phyloP scores from a whole-genome alignment of 257 asterid species.

The Solanum commersonii region DNA sequence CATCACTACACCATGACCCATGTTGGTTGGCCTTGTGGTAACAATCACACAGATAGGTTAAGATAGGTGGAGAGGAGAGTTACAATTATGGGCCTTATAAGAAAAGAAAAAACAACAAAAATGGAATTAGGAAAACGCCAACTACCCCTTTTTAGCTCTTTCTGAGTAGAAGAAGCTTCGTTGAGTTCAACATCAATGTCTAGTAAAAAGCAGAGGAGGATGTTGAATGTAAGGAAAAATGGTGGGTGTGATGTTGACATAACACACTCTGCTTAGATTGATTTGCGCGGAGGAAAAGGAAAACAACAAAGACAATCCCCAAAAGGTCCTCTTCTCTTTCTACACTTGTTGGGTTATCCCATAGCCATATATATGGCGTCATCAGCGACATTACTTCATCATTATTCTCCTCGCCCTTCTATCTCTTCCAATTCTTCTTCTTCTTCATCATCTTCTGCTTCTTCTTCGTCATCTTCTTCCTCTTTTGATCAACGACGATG shows the following conservation, averaged over 20 bases:
- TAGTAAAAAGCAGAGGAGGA: neutral
- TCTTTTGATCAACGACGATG: conserved; percentile 13
- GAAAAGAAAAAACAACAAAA: neutral
- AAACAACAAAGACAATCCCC: neutral
- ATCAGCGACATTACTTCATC: conserved; percentile 28
- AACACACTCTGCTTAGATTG: neutral
- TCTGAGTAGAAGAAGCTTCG: neutral
- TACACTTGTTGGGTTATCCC: neutral
- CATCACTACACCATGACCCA: accelerated
- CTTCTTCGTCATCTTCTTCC: conserved; percentile 25
- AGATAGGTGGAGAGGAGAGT: neutral
- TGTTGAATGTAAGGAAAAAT: neutral
- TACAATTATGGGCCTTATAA: neutral
- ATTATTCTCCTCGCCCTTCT: conserved; percentile 15
- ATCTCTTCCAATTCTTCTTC: conserved; percentile 28
- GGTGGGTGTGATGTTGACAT: neutral
- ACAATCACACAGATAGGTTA: too few species aligned
- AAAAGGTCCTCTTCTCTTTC: neutral
- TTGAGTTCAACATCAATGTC: neutral
- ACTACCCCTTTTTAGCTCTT: neutral
- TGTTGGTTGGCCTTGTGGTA: too few species aligned
- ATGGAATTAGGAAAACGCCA: neutral
- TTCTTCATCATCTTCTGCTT: conserved; percentile 11
- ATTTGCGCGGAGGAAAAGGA: neutral
- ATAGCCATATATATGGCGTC: conserved; percentile 21